phyloP scores from a whole-genome alignment of 1,284 basidiomycete genomes.

The Cryptococcus amylolentus region DNA sequence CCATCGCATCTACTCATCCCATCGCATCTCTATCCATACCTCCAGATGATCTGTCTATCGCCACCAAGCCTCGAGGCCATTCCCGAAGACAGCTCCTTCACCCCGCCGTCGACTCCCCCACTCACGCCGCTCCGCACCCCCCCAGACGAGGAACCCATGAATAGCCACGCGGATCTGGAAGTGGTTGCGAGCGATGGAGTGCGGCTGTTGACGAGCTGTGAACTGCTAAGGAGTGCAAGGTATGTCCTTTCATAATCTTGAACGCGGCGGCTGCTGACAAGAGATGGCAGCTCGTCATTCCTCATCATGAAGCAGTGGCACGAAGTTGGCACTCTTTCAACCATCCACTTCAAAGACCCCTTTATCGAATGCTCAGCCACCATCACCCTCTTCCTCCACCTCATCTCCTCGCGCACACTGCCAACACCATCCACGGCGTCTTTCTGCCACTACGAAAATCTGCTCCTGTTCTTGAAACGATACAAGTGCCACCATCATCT shows the following conservation, averaged over 20 bases:
- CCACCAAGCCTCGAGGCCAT: conserved; percentile 3
- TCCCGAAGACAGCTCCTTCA: conserved; percentile 2
- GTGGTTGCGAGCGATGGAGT: neutral
- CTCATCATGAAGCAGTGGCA: neutral
- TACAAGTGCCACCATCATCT: conserved; percentile 7
- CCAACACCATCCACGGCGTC: conserved; percentile 3
- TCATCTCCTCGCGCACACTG: conserved; percentile 6
- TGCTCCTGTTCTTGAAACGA: conserved; percentile 7
- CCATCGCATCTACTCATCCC: neutral
- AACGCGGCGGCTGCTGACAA: neutral
- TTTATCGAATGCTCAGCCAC: conserved; percentile 6
- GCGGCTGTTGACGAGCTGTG: neutral
- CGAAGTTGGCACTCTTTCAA: neutral
- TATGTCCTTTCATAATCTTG: neutral
- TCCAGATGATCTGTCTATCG: neutral
- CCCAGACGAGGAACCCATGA: neutral
- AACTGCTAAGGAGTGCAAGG: neutral
- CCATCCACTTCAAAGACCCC: conserved; percentile 6
- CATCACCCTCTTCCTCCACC: conserved; percentile 11
- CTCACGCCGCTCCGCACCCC: neutral
- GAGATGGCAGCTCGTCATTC: conserved; percentile 1
- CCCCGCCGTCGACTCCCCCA: neutral
- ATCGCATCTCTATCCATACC: neutral
- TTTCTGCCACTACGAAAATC: conserved; percentile 6
- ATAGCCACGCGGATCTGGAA: neutral